Evolutionary conservation across 805 yeast genomes (phyloP).

Genomic region (Lipomyces japonicus): DNA sequence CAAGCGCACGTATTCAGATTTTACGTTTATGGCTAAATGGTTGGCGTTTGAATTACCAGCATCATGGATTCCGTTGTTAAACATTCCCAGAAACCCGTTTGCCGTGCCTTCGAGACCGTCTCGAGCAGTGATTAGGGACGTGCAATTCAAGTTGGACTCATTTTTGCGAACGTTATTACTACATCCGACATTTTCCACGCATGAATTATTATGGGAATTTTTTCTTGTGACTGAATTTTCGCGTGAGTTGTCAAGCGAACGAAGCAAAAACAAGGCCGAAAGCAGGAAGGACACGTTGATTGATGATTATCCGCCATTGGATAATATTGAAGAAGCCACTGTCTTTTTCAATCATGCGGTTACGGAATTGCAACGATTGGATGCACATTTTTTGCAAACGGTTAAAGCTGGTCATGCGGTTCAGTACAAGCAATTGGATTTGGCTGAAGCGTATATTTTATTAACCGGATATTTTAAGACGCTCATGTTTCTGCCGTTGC

Average conservation of each 20-base stretch:
- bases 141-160: conserved; percentile 48
- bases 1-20: conserved; percentile 36
- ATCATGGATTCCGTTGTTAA: conserved; percentile 40
- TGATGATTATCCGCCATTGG: conserved; percentile 25
- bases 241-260: conserved; percentile 39
- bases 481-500: conserved; percentile 8
- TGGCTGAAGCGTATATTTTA: conserved; percentile 24
- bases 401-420: conserved; percentile 6
- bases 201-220: conserved; percentile 46
- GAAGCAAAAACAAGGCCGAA: conserved; percentile 33
- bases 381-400: conserved; percentile 13
- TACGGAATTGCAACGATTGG: conserved; percentile 20
- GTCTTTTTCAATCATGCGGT: conserved; percentile 27
- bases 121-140: conserved; percentile 35
- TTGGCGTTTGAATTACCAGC: conserved; percentile 37
- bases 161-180: conserved; percentile 45
- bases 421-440: conserved; percentile 20
- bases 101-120: conserved; percentile 35
- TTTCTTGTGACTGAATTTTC: conserved; percentile 36
- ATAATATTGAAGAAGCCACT: conserved; percentile 25
- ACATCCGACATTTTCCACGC: conserved; percentile 40
- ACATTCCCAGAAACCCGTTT: conserved; percentile 33
- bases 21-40: conserved; percentile 36
- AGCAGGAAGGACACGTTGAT: conserved; percentile 35
- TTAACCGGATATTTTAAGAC: conserved; percentile 13